Conservation (phyloP, 805 yeast genomes). For the Scheffersomyces ergatensis region DNA sequence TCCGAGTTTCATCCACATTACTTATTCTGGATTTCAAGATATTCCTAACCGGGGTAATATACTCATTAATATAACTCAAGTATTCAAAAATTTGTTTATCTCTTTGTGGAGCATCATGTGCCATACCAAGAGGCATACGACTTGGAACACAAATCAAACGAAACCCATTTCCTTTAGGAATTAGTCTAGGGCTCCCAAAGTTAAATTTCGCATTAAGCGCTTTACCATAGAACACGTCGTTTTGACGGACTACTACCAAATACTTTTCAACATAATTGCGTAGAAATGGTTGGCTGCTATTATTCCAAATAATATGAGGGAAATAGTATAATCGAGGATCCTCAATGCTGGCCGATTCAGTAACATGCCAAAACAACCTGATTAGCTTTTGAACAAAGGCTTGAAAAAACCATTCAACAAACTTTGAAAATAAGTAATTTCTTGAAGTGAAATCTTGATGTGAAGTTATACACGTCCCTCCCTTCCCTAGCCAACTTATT, state of each 20-base stretch:
- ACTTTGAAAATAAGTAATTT: constrained; percentile 29
- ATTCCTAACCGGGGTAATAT: constrained; percentile 42
- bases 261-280: constrained; percentile 37
- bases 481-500: constrained; percentile 55
- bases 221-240: not conserved
- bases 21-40: constrained; percentile 10
- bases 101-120: constrained; percentile 12
- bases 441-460: constrained; percentile 43
- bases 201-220: constrained; percentile 4
- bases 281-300: constrained; percentile 40
- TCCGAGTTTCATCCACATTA: not conserved
- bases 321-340: constrained; percentile 47
- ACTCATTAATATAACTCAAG: constrained; percentile 25
- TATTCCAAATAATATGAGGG: constrained; percentile 58
- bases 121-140: not conserved
- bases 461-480: constrained; percentile 19
- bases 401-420: constrained; percentile 60
- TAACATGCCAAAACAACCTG: constrained; percentile 61
- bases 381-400: constrained; percentile 46
- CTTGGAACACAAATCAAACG: constrained; percentile 59
- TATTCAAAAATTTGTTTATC: constrained; percentile 28
- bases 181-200: constrained; percentile 44
- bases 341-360: constrained; percentile 36
- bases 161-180: constrained; percentile 63
- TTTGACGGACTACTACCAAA: constrained; percentile 17